phyloP scores from a whole-genome alignment of 1,284 basidiomycete genomes.

The Sparassis latifolia region DNA sequence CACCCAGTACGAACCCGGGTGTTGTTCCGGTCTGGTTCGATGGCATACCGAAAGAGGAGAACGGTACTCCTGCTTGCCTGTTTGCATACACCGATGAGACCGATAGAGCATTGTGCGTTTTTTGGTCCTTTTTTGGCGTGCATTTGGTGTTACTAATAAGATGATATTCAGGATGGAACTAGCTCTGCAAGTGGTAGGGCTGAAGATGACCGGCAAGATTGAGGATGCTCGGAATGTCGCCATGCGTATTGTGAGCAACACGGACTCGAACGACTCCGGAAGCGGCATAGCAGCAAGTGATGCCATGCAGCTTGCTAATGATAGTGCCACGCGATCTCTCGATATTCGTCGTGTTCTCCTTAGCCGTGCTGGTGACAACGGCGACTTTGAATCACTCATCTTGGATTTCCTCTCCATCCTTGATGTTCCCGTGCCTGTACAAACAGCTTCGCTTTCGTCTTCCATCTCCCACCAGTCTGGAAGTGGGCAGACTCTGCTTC shows the following conservation, averaged over 20 bases:
- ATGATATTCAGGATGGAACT: conserved; percentile 74
- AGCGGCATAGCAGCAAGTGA: conserved; percentile 29
- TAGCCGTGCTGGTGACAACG: conserved; percentile 41
- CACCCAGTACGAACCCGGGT: conserved; percentile 78
- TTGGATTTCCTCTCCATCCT: conserved; percentile 75
- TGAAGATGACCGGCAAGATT: conserved; percentile 95
- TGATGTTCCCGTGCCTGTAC: conserved; percentile 45
- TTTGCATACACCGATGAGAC: conserved; percentile 92
- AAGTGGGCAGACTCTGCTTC: conserved; percentile 80
- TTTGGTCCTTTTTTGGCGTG: conserved; percentile 6
- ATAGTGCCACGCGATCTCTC: conserved; percentile 29
- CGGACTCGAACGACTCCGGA: conserved; percentile 40
- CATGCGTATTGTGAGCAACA: conserved; percentile 71
- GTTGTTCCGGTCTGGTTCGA: conserved; percentile 88
- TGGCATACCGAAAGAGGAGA: conserved; percentile 57
- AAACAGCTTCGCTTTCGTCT: conserved; percentile 30
- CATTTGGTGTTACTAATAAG: conserved; percentile 12
- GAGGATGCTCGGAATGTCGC: conserved; percentile 91
- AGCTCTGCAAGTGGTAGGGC: conserved; percentile 88
- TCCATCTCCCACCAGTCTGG: conserved; percentile 62
- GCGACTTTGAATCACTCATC: conserved; percentile 72
- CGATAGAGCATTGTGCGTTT: conserved; percentile 75
- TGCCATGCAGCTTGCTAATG: conserved; percentile 49
- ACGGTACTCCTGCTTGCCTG: conserved; percentile 50
- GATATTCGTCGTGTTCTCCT: conserved; percentile 51